These are phyloP conservation scores for Austropuccinia psidii DNA, from an alignment of 1,284 basidiomycete genomes.

Conservation along the genomic window DNA sequence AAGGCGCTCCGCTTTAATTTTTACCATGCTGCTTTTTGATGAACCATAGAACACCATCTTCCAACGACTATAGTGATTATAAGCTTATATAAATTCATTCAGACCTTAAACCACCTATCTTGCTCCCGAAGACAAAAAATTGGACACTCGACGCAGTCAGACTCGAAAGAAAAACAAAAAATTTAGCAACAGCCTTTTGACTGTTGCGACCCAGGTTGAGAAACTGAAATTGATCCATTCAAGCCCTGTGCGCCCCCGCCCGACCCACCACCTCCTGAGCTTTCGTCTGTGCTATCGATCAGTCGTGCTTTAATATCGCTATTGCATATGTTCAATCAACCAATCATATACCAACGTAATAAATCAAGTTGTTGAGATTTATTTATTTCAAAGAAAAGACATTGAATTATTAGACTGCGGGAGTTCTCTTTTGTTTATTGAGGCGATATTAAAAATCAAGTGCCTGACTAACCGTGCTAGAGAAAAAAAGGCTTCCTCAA, in stretches of 20 bases:
- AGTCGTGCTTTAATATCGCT: conserved; percentile 95
- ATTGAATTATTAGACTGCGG: conserved; percentile 34
- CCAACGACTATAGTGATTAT: too few relatives aligned
- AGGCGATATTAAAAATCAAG: background rate
- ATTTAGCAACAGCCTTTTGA: conserved; percentile 37
- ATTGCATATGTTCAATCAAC: too few relatives aligned
- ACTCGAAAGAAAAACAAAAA: background rate
- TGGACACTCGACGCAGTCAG: too few relatives aligned
- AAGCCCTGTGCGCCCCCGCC: conserved; percentile 5
- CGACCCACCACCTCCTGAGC: conserved; percentile 9
- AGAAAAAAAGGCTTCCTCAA: conserved; percentile 98
- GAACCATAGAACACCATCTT: too few relatives aligned
- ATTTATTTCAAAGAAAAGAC: background rate
- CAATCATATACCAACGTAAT: conserved; percentile 5
- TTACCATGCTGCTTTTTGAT: too few relatives aligned
- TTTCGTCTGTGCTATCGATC: conserved; percentile 63
- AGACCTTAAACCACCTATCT: too few relatives aligned
- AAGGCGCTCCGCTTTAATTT: too few relatives aligned
- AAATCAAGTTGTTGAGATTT: background rate
- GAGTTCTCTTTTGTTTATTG: too few relatives aligned
- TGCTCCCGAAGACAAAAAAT: too few relatives aligned
- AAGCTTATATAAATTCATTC: too few relatives aligned
- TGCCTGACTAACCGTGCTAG: conserved; percentile 68
- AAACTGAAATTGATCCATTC: conserved; percentile 31
- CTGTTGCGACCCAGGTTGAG: conserved; percentile 12